Base-by-base conservation (phyloP, 1,284 basidiomycete genomes). In the Fomitopsis pinicola region DNA sequence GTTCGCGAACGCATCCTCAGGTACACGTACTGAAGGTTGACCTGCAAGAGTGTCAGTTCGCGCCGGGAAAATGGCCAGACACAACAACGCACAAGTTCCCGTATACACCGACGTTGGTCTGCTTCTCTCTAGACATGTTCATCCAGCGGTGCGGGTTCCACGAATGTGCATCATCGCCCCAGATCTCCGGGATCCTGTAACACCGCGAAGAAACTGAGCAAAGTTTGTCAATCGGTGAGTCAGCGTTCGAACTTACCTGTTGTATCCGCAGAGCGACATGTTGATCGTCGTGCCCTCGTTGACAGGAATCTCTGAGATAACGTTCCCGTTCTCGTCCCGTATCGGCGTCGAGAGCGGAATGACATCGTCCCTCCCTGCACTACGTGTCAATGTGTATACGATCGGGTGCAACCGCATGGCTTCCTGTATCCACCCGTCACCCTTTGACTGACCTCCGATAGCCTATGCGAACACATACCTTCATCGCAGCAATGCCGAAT, bases 401-500 rank as follows among this genome's bases (percentile, higher is more conserved):
- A 72, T 67, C 3, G 69, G 70, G 42, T 74, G 66, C 59, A 73
- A 67, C 12, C 76, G 71, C 17, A 75, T 62, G 14, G 69, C 68
- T 66, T 75, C 73, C 70, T 55, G n/a, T 38, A 28, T 30, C n/a
- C 8, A 36, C 12, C 3, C 38, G 14, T 30, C 36, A 15, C 19
- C 42, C 42, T 12, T 59, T 42, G 22, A 59, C 19, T 17, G 19
- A 2, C 6, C 38, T 5, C 22, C 5, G n/a, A 42, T 26, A 15
- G 4, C 8, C 42, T 8, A 45, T 14, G n/a, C 7, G 17, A 56
- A 10, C n/a, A 57, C 17, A 33, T 28, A 57, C 59, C 60, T 85
- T 85, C 42, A 87, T 69, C 17, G 82, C 74, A 4, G 85, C 85
- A 33, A 73, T 75, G 35, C 81, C 68, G 56, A 80, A 84, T 26